A percentile compares a stretch with the other conserved stretches of the same genome.
phyloP scores from a whole-genome alignment of 2,329 filamentous ascomycete genomes.

The Pseudogymnoascus sp. region DNA sequence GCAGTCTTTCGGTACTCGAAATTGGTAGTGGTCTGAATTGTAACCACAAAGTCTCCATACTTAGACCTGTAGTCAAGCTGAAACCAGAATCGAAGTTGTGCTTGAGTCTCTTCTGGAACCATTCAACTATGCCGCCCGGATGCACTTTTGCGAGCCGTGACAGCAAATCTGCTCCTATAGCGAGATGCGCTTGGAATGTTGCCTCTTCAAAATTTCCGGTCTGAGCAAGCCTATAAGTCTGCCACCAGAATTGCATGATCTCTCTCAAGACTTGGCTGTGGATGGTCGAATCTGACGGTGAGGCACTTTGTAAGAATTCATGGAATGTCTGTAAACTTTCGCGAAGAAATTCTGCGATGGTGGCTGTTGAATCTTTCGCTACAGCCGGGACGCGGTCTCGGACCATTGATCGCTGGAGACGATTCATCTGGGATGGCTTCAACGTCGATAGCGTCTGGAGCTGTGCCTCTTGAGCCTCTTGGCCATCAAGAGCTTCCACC shows the following conservation, averaged over 20 bases:
- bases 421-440: slow-evolving; percentile 44
- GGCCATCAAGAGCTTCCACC: slow-evolving; percentile 37
- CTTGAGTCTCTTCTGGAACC: slow-evolving; percentile 35
- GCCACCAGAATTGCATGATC: slow-evolving; percentile 48
- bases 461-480: slow-evolving; percentile 35
- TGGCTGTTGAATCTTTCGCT: slow-evolving; percentile 54
- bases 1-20: slow-evolving; percentile 38
- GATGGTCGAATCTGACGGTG: slow-evolving; percentile 18
- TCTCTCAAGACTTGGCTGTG: slow-evolving; percentile 33
- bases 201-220: slow-evolving; percentile 50
- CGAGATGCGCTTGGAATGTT: slow-evolving; percentile 55
- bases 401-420: slow-evolving; percentile 54
- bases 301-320: slow-evolving; percentile 34
- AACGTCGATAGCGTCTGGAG: slow-evolving; percentile 40
- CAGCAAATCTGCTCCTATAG: slow-evolving; percentile 29
- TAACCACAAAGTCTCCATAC: slow-evolving; percentile 76
- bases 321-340: slow-evolving; percentile 37
- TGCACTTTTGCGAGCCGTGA: neutral
- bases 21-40: slow-evolving; percentile 58
- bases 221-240: slow-evolving; percentile 44
- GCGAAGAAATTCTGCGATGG: slow-evolving; percentile 44
- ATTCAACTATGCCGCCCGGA: slow-evolving; percentile 10
- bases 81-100: slow-evolving; percentile 62
- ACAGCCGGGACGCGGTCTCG: slow-evolving; percentile 48
- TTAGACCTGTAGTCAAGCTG: slow-evolving; percentile 65